A percentile compares a stretch with the other conserved stretches of the same genome.
Conservation (phyloP, 768 basidiomycete species). For the Thelephora ganbajun region DNA sequence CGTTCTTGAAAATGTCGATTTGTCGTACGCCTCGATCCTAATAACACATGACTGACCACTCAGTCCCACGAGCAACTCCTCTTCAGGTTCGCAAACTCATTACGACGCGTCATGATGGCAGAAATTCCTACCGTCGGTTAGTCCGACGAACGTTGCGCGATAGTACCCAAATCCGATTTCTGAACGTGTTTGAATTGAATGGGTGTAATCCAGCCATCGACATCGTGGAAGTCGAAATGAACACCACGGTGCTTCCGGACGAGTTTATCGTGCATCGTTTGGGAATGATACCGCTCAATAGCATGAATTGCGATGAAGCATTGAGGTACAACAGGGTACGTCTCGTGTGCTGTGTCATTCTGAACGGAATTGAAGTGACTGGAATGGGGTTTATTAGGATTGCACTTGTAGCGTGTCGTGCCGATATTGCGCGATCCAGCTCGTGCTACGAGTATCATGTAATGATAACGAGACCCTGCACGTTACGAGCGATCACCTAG, state of each 20-base stretch:
- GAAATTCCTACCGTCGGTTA: conserved; percentile 91
- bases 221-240: conserved; percentile 84
- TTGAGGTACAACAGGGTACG: conserved; percentile 67
- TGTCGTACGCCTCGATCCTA: conserved; percentile 49
- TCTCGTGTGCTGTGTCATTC: conserved; percentile 2
- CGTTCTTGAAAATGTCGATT: conserved; percentile 89
- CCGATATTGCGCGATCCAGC: conserved; percentile 70
- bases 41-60: not conserved
- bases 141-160: conserved; percentile 15
- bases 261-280: conserved; percentile 96
- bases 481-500: conserved; percentile 77
- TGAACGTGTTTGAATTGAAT: not conserved
- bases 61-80: conserved; percentile 7
- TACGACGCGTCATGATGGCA: conserved; percentile 89
- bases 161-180: not conserved
- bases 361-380: not conserved
- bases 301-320: conserved; percentile 77
- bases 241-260: conserved; percentile 89
- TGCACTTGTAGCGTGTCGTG: conserved; percentile 83
- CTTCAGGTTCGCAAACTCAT: conserved; percentile 25
- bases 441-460: conserved; percentile 69
- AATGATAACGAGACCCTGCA: conserved; percentile 60
- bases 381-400: conserved; percentile 38
- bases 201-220: conserved; percentile 65
- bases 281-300: conserved; percentile 85